Evolutionary conservation across 345 rosid genomes (phyloP), one percentile per base, ranked within the genome.

Genomic region (Populus ilicifolia): DNA sequence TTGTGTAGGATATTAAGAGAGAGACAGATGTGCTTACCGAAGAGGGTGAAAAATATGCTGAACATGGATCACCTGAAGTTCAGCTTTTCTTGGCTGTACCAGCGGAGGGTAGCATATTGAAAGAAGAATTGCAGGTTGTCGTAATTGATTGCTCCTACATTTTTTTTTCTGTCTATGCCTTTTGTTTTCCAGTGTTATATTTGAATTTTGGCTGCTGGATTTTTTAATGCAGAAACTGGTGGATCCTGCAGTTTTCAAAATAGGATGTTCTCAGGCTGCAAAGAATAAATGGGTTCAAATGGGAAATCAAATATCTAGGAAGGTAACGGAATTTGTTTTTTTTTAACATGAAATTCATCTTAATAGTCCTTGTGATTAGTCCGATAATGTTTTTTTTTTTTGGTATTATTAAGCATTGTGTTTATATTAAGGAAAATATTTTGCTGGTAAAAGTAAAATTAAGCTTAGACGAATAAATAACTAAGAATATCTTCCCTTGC

Each of bases 241-340:
- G 8, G 88, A 83, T 72, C 85, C 91, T 67, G 69, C 87, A 4
- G 85, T 90, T 54, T 93, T 89, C 89, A 89, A 84, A 73, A 91
- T 95, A 76, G 99, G 96, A 18, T 80, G 88, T 80, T 74, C 89
- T 9, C 98, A 93, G 76, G 98, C 91, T 79, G 93, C 87, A 36
- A 92, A 90, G 83, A 91, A 92, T 80, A 90, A 89, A 74, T 95
- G 99, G 99, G 91, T 95, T 70, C 93, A 87, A 62, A 88, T 92
- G 92, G 97, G 97, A 76, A 95, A 89, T 81, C 90, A 90, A 78
- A 82, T 95, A 71, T 93, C 93, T 23, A 86, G 99, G 79, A 93
- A 95, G 94, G 99, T 94, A 79, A 76, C n/a, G 38, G 16, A 20
- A 59, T 4, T n/a, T n/a, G n/a, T 67, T 70, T 39, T 25, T 69